Evolutionary conservation across 768 basidiomycete species (phyloP), one percentile per base, ranked within the genome.

Genomic region (Phylloporus rhodoxanthus): DNA sequence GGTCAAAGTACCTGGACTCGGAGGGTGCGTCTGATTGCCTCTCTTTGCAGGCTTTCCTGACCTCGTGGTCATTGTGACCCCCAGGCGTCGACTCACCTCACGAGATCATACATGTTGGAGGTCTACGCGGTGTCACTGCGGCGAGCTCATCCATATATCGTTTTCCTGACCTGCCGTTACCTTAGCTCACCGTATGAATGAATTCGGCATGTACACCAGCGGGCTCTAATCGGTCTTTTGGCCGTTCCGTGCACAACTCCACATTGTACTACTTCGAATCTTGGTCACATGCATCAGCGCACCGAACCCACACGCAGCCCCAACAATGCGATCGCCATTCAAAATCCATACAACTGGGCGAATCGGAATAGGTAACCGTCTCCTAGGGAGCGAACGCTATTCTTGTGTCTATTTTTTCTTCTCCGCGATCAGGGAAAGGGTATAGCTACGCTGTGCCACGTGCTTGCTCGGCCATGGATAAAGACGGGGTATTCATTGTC

Each of bases 381-480:
- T 26, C 33, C 39, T 43, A 19, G 42, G 42, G 29, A 43, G 29
- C 42, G 10, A 1, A 2, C 19, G n/a, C 20, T 43, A 29, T 19
- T 43, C 20, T n/a, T 15, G 21, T 15, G 13, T 23, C 39, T n/a
- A n/a, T 41, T 40, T 41, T 41, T 21, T 25, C 21, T 42, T 19
- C 20, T 43, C 43, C 43, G 49, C 44, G 51, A 37, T 47, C 4
- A 43, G 53, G 55, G 54, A 43, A 60, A 43, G 17, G n/a, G 10
- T 23, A 38, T 47, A 43, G 11, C 58, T 32, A 47, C 43, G 52
- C 50, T 33, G 23, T 36, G 44, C 47, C 55, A 61, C 50, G 59
- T 55, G 59, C 8, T 25, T 25, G 1, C 10, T 40, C 36, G 36
- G 45, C n/a, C 34, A 19, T 8, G 32, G 7, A 37, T 46, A 46